Conservation (phyloP, 164 flowering plant genomes). For the Saururus chinensis region DNA sequence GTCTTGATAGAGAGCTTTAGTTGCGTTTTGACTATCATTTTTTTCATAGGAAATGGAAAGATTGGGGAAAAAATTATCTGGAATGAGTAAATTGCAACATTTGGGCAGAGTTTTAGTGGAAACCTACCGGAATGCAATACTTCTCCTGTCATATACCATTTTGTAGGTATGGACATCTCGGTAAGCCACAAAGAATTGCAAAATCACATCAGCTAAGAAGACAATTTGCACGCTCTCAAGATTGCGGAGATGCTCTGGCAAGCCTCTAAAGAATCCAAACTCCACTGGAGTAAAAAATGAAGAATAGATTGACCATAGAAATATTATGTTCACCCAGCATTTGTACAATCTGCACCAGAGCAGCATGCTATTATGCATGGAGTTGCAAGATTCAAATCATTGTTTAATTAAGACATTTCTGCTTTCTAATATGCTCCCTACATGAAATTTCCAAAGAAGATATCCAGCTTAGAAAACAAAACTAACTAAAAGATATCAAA, state of each 20-base stretch:
- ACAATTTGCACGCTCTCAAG: conserved; percentile 41
- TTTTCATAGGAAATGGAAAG: background rate
- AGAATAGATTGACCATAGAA: conserved; percentile 56
- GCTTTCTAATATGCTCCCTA: background rate
- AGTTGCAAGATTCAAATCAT: background rate
- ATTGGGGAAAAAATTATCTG: too few relatives aligned
- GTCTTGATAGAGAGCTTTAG: too few relatives aligned
- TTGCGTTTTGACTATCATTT: too few relatives aligned
- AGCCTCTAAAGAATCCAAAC: conserved; percentile 63
- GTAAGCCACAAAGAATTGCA: conserved; percentile 47
- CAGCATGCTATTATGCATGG: background rate
- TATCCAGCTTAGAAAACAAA: background rate
- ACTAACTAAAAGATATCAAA: background rate
- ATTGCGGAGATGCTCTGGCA: conserved; percentile 34
- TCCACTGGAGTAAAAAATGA: conserved; percentile 66
- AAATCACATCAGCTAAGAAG: conserved; percentile 41
- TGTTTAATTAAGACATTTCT: background rate
- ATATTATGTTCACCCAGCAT: conserved; percentile 37
- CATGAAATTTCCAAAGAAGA: background rate
- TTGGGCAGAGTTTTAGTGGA: background rate
- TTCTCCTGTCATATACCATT: conserved; percentile 24
- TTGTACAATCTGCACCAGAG: conserved; percentile 26
- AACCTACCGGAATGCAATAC: conserved; percentile 36
- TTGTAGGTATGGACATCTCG: conserved; percentile 34
- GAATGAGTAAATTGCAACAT: background rate